phyloP scores from a whole-genome alignment of 1,284 basidiomycete species.

The Microbotryum saponariae region DNA sequence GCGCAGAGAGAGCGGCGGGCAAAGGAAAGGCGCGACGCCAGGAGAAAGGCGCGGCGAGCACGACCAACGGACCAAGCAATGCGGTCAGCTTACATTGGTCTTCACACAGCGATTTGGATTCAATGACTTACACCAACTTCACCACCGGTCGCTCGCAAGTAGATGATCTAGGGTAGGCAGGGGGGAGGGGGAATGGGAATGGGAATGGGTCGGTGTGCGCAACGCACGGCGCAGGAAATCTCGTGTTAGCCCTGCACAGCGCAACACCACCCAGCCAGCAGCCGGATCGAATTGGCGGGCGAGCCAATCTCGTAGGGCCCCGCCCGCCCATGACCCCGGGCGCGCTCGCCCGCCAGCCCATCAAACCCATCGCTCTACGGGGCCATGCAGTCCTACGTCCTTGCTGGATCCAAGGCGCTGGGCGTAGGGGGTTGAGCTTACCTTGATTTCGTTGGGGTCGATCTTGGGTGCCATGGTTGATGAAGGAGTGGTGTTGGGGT shows the following conservation, averaged over 20 bases:
- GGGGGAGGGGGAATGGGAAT: constrained; percentile 40
- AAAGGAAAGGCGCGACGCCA: too few relatives aligned
- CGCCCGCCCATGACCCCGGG: too few relatives aligned
- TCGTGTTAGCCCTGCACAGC: constrained; percentile 30
- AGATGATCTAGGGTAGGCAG: constrained; percentile 64
- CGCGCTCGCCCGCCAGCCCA: not conserved
- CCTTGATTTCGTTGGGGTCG: constrained; percentile 86
- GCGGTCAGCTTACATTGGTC: not conserved
- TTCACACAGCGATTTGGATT: not conserved
- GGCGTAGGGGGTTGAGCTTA: constrained; percentile 21
- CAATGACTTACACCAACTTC: constrained; percentile 65
- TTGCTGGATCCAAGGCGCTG: too few relatives aligned
- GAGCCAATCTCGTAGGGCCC: not conserved
- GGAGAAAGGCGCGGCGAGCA: too few relatives aligned
- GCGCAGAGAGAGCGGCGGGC: too few relatives aligned
- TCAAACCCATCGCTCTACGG: not conserved
- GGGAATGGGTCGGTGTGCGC: too few relatives aligned
- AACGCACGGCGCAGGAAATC: not conserved
- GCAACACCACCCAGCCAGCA: constrained; percentile 26
- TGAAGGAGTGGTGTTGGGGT: not conserved
- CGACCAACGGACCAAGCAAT: too few relatives aligned
- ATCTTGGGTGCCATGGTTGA: constrained; percentile 21
- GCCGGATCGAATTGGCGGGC: not conserved
- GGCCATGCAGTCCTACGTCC: too few relatives aligned
- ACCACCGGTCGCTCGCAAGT: constrained; percentile 98